Evolutionary conservation across 208 protist species (phyloP).

Genomic region (Wallacemonas collosoma): DNA sequence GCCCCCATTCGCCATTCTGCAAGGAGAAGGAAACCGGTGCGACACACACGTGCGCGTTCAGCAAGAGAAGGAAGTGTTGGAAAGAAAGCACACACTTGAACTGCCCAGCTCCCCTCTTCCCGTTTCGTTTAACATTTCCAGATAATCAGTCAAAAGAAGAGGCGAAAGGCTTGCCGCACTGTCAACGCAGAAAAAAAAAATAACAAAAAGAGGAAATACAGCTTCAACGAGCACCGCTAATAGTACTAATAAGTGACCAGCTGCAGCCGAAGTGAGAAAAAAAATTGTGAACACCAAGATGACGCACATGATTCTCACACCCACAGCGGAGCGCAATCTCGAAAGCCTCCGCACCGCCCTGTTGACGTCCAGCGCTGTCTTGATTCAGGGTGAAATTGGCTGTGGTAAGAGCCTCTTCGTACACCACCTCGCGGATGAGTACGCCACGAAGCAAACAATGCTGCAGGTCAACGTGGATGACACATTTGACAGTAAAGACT

Average conservation of each 20-base stretch:
- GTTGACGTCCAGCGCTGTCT: constrained; percentile 68
- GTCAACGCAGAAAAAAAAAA: no score
- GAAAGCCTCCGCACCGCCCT: constrained; percentile 65
- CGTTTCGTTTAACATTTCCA: no score
- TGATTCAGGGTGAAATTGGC: constrained; percentile 87
- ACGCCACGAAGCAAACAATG: constrained; percentile 68
- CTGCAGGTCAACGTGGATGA: constrained; percentile 96
- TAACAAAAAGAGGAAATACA: no score
- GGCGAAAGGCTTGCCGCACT: no score
- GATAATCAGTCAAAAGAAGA: no score
- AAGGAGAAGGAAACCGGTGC: no score
- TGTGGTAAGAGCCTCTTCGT: constrained; percentile 83
- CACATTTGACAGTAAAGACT: constrained; percentile 98
- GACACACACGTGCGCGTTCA: no score
- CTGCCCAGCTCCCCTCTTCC: no score
- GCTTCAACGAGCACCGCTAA: no score
- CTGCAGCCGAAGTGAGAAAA: not conserved
- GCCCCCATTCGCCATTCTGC: not conserved
- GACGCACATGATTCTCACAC: constrained; percentile 66
- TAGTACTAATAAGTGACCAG: no score
- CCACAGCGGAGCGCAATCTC: constrained; percentile 64
- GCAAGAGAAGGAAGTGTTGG: not conserved
- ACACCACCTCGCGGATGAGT: constrained; percentile 57
- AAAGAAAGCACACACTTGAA: not conserved
- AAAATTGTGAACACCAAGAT: not conserved